phyloP scores from a whole-genome alignment of 495 filamentous ascomycete genomes.

The Penicillium angulare region DNA sequence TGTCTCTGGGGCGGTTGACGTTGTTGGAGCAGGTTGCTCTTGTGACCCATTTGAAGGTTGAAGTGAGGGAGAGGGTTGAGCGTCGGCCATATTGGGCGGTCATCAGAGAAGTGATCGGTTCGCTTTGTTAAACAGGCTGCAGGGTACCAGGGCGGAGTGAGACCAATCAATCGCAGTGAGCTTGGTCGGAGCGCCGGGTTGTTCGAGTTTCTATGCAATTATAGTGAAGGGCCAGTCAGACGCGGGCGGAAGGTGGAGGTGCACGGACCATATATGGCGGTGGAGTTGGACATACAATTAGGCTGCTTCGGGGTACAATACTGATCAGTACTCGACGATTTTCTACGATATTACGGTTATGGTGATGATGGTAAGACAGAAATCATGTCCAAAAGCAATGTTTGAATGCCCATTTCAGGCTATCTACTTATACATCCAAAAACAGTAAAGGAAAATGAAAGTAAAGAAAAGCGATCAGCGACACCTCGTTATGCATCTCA shows the following conservation, averaged over 20 bases:
- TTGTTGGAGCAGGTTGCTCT: slow-evolving; percentile 13
- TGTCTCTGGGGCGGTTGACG: slow-evolving; percentile 5
- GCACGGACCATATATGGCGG: slow-evolving; percentile 11
- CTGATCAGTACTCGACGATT: too few relatives aligned
- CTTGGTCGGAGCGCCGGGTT: slow-evolving; percentile 3
- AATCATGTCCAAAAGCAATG: not conserved
- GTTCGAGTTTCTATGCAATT: slow-evolving; percentile 8
- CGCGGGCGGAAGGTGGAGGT: slow-evolving; percentile 9
- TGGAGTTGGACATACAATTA: too few relatives aligned
- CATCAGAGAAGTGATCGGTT: slow-evolving; percentile 7
- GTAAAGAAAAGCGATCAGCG: too few relatives aligned
- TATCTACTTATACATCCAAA: too few relatives aligned
- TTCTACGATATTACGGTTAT: too few relatives aligned
- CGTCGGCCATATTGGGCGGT: slow-evolving; percentile 20
- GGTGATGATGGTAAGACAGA: too few relatives aligned
- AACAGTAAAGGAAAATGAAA: too few relatives aligned
- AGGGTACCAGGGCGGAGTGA: slow-evolving; percentile 7
- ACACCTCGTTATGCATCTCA: not conserved
- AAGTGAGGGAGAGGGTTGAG: slow-evolving; percentile 11
- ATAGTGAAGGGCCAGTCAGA: slow-evolving; percentile 17
- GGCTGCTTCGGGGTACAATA: too few relatives aligned
- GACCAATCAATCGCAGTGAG: slow-evolving; percentile 19
- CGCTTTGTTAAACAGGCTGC: slow-evolving; percentile 12
- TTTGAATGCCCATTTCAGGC: not conserved
- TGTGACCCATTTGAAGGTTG: slow-evolving; percentile 21